Base-by-base conservation (phyloP, 116 monocot species). In the Zostera marina region DNA sequence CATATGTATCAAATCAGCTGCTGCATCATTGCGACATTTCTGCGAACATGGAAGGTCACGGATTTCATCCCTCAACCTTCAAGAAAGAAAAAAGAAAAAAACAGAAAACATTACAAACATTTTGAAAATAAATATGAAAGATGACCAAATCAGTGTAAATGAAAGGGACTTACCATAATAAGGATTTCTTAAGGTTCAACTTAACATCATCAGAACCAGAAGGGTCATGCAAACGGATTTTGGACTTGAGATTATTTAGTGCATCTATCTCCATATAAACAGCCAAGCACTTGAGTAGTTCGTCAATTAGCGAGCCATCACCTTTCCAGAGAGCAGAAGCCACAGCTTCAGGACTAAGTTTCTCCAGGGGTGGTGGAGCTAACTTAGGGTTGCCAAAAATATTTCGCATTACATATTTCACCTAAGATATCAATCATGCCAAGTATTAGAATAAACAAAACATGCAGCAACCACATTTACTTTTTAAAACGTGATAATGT, bases 1-100 rank as follows among this genome's bases (percentile, higher is more conserved):
- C 54, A 90, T 81, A 70, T 98, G 98, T 66, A 98, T 73, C 66
- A 98, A 74, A 59, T 98, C 98, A n/a, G 98, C 98, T 63, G 91
- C 98, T 67, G 83, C 98, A 73, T 98, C 98, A 70, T 98, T 91
- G 26, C 86, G 77, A 51, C 87, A 83, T 58, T 81, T 90, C 22
- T 83, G 66, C 15, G 83, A 71, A 63, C 91, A 90, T 45, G 86
- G 83, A 39, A 98, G 76, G 55, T 67, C 78, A 26, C 98, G 71
- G 5, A 98, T 66, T 52, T 90, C 83, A 71, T 98, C 98, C 66
- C 98, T 77, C 43, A 98, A 79, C 98, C 98, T 98, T 39, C 56
- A 58, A 19, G 7, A 63, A 17, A 23, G 11, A 8, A 9, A 14
- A 22, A 11, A 10, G 26, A 25, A 44, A 21, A 46, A 32, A 2